phyloP scores from a whole-genome alignment of 495 filamentous ascomycete species.

The Neurospora terricola region DNA sequence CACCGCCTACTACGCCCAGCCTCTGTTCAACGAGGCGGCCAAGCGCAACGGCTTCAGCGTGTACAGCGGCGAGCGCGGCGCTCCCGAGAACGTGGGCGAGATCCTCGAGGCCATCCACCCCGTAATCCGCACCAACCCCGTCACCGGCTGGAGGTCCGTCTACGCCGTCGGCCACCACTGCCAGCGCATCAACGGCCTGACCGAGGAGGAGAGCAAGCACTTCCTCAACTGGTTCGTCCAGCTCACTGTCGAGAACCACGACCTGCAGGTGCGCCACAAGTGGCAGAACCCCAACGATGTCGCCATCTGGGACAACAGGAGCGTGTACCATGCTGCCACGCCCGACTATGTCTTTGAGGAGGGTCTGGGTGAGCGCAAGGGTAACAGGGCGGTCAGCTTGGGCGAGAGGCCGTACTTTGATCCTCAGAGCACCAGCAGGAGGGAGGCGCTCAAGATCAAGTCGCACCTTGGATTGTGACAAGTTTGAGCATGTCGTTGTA shows the following conservation, averaged over 20 bases:
- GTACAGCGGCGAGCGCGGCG: slow-evolving; percentile 39
- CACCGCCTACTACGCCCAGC: slow-evolving; percentile 56
- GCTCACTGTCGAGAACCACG: slow-evolving; percentile 66
- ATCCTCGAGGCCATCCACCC: slow-evolving; percentile 57
- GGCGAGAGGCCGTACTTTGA: slow-evolving; percentile 66
- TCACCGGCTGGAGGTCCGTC: slow-evolving; percentile 69
- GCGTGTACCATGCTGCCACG: slow-evolving; percentile 60
- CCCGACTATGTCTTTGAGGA: slow-evolving; percentile 51
- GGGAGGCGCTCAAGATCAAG: slow-evolving; percentile 38
- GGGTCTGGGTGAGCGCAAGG: slow-evolving; percentile 47
- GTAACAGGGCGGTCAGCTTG: slow-evolving; percentile 53
- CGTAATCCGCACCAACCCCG: slow-evolving; percentile 71
- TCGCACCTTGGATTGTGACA: neutral
- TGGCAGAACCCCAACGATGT: slow-evolving; percentile 55
- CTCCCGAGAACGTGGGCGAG: slow-evolving; percentile 58
- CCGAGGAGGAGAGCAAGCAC: slow-evolving; percentile 51
- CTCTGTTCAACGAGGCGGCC: slow-evolving; percentile 20
- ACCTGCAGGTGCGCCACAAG: slow-evolving; percentile 61
- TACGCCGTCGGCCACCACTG: slow-evolving; percentile 58
- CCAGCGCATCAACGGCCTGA: slow-evolving; percentile 55
- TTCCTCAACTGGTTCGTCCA: slow-evolving; percentile 53
- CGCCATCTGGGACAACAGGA: slow-evolving; percentile 76
- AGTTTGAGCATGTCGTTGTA: neutral
- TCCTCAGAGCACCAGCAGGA: slow-evolving; percentile 44
- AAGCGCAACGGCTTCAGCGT: slow-evolving; percentile 11